Evolutionary conservation across 2,329 filamentous ascomycete species (phyloP).

Genomic region (Aureobasidium sp.): DNA sequence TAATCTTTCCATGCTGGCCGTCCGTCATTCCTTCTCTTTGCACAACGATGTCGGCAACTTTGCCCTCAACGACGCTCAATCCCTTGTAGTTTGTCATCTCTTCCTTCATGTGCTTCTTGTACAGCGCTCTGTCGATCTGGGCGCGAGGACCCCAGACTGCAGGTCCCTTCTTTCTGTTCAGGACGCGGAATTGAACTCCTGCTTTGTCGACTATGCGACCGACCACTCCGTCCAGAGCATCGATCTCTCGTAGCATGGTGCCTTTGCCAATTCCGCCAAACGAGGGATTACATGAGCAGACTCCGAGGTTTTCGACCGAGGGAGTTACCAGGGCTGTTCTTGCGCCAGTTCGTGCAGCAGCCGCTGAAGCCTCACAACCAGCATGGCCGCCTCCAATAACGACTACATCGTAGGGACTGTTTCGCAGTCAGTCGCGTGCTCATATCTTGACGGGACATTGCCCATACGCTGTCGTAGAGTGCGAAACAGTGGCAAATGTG

Average conservation of each 20-base stretch:
- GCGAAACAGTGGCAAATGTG: constrained; percentile 40
- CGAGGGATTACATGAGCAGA: constrained; percentile 94
- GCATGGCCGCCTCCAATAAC: constrained; percentile 96
- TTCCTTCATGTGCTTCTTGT: constrained; percentile 83
- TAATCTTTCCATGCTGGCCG: constrained; percentile 62
- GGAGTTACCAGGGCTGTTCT: constrained; percentile 86
- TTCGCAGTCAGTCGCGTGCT: constrained; percentile 14
- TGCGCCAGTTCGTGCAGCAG: constrained; percentile 80
- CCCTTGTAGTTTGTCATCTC: constrained; percentile 74
- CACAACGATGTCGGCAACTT: constrained; percentile 84
- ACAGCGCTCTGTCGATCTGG: constrained; percentile 87
- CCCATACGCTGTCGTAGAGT: constrained; percentile 23
- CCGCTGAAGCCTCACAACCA: constrained; percentile 86
- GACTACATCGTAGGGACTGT: constrained; percentile 76
- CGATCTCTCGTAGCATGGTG: constrained; percentile 89
- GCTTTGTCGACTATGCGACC: constrained; percentile 88
- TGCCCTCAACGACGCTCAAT: constrained; percentile 73
- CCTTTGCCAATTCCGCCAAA: constrained; percentile 99
- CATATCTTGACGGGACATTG: background rate
- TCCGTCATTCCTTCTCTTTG: constrained; percentile 46
- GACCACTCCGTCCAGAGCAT: constrained; percentile 85
- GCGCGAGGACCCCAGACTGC: constrained; percentile 96
- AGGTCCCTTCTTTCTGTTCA: constrained; percentile 85
- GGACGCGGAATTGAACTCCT: constrained; percentile 83
- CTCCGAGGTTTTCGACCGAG: constrained; percentile 78